Percentiles rank a stretch among this genome's conserved stretches.
Evolutionary conservation across 768 basidiomycete species (phyloP).

Genomic region (Hydnomerulius pinastri): DNA sequence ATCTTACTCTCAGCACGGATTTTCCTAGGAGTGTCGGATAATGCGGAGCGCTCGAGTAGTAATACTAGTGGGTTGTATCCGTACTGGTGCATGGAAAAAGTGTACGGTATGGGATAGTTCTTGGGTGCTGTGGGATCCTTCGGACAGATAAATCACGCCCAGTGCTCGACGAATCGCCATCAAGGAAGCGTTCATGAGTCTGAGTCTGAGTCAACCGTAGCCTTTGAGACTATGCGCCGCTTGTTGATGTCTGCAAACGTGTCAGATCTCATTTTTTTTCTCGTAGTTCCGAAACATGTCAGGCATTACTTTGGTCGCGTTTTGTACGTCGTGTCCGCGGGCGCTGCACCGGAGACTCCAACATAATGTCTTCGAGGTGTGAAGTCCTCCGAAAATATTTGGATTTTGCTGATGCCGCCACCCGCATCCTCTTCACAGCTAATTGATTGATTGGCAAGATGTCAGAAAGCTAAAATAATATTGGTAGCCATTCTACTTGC

Average conservation of each 20-base stretch:
- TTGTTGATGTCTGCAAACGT: background rate
- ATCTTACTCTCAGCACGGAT: background rate
- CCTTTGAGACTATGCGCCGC: background rate
- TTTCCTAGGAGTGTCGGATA: background rate
- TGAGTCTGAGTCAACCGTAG: background rate
- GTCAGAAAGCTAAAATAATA: background rate
- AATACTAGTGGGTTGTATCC: background rate
- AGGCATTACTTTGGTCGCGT: background rate
- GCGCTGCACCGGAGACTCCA: background rate
- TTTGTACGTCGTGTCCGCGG: background rate
- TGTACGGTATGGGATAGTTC: background rate
- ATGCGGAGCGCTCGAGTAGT: background rate
- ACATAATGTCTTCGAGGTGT: background rate
- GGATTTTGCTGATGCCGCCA: constrained; percentile 22
- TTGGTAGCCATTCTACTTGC: constrained; percentile 12
- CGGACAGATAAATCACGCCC: background rate
- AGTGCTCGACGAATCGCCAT: too few species aligned
- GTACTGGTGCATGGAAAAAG: background rate
- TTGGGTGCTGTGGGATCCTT: background rate
- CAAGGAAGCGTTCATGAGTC: background rate
- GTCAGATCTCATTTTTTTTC: background rate
- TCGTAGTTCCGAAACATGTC: background rate
- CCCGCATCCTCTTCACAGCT: constrained; percentile 19
- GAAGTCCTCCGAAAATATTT: too few species aligned
- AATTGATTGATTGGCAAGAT: constrained; percentile 3